phyloP scores from a whole-genome alignment of 1,284 basidiomycete genomes.

The Boletus sp. region DNA sequence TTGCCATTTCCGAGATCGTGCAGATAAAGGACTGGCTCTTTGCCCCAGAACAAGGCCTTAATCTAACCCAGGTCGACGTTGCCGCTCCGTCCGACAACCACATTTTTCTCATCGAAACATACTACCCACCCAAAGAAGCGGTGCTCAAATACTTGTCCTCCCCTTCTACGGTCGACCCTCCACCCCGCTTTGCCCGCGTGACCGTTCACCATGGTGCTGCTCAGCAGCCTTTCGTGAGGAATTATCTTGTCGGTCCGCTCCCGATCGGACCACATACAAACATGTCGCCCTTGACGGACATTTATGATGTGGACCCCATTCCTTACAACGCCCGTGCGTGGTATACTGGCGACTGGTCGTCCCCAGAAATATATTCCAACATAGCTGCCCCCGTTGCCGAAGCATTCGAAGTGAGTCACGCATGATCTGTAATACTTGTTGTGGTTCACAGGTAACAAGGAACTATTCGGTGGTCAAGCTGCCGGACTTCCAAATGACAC shows the following conservation, averaged over 20 bases:
- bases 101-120: constrained; percentile 47
- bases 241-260: constrained; percentile 57
- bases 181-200: constrained; percentile 43
- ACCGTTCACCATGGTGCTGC: constrained; percentile 50
- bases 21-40: constrained; percentile 46
- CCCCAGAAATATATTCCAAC: constrained; percentile 29
- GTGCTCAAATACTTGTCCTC: constrained; percentile 46
- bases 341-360: constrained; percentile 35
- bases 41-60: constrained; percentile 41
- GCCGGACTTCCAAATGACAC: constrained; percentile 41
- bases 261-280: constrained; percentile 40
- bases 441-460: constrained; percentile 28
- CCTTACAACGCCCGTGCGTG: constrained; percentile 50
- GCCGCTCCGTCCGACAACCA: constrained; percentile 43
- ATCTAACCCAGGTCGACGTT: constrained; percentile 40
- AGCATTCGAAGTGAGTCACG: constrained; percentile 37
- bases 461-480: constrained; percentile 41
- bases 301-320: constrained; percentile 48
- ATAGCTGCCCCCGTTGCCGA: constrained; percentile 35
- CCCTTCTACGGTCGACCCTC: constrained; percentile 23
- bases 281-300: constrained; percentile 42
- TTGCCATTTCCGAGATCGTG: constrained; percentile 43
- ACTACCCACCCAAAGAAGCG: constrained; percentile 47
- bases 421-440: constrained; percentile 2
- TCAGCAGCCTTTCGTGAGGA: constrained; percentile 41